Percentiles rank a stretch among this genome's conserved stretches.
Conservation (phyloP, 1,139 yeast species). For the Scheffersomyces lignicola region DNA sequence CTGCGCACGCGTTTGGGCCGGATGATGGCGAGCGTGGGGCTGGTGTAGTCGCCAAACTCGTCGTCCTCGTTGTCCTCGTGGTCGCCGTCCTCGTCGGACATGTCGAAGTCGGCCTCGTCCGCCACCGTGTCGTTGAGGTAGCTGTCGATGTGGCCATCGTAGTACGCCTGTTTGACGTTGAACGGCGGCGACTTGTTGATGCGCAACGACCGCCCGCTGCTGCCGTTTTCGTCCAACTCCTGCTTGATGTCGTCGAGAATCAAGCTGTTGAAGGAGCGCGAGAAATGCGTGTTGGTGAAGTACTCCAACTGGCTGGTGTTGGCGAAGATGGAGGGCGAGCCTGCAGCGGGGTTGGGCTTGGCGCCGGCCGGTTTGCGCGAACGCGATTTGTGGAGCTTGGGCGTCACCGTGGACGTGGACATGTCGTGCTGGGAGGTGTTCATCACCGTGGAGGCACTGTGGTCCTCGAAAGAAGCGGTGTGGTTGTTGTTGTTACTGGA, state of each 20-base stretch:
- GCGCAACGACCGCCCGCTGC: constrained; percentile 18
- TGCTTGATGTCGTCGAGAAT: constrained; percentile 41
- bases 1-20: constrained; percentile 6
- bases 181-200: constrained; percentile 48
- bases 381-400: constrained; percentile 2
- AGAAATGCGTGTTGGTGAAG: constrained; percentile 43
- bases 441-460: too few relatives aligned
- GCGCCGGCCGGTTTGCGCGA: constrained; percentile 2
- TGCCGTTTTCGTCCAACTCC: constrained; percentile 13
- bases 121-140: constrained; percentile 13
- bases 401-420: constrained; percentile 1
- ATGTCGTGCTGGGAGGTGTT: not conserved
- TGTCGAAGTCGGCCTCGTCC: constrained; percentile 9
- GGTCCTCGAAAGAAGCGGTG: too few relatives aligned
- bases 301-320: constrained; percentile 27
- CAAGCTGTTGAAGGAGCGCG: constrained; percentile 46
- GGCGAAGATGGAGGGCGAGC: constrained; percentile 9
- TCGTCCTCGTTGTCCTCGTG: constrained; percentile 19
- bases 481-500: too few relatives aligned
- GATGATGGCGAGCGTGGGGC: constrained; percentile 7
- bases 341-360: constrained; percentile 7
- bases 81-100: constrained; percentile 17
- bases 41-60: constrained; percentile 6
- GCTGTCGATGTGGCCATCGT: constrained; percentile 27
- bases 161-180: constrained; percentile 35